These are phyloP conservation scores for Pseudozyma sp. DNA, from an alignment of 1,284 basidiomycete genomes.

Conservation along the genomic window DNA sequence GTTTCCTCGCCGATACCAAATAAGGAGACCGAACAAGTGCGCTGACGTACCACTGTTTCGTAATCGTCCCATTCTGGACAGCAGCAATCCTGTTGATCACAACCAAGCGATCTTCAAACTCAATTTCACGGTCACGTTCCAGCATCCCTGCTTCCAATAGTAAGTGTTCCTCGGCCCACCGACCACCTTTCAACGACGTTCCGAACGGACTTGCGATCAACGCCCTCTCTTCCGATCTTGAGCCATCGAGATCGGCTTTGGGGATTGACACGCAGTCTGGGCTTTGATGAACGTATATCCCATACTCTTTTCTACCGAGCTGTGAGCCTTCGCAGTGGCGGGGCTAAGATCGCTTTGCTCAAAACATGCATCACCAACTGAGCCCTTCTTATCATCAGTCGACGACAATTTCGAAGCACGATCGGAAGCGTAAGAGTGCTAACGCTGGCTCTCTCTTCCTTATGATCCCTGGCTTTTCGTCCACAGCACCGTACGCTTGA, in stretches of 20 bases:
- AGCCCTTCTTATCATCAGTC: conserved; percentile 23
- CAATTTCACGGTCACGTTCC: too few species aligned
- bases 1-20: neutral
- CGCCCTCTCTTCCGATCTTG: neutral
- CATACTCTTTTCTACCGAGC: conserved; percentile 53
- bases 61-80: too few species aligned
- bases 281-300: conserved; percentile 55
- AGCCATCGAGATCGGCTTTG: neutral
- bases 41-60: conserved; percentile 6
- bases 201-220: conserved; percentile 11
- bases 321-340: conserved; percentile 57
- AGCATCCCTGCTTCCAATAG: conserved; percentile 8
- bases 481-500: neutral
- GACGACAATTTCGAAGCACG: neutral
- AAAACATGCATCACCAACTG: conserved; percentile 60
- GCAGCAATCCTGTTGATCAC: too few species aligned
- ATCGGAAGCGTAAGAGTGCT: conserved; percentile 4
- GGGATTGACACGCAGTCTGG: conserved; percentile 2
- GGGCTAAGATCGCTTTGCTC: conserved; percentile 54
- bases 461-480: neutral
- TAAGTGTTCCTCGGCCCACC: conserved; percentile 15
- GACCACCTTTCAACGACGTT: conserved; percentile 10
- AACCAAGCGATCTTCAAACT: too few species aligned
- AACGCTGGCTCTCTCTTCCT: neutral
- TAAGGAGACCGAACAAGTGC: neutral